Evolutionary conservation across 139 green algal genomes (phyloP), one percentile per base, ranked within the genome.

Genomic region (Coelastrella sp.): DNA sequence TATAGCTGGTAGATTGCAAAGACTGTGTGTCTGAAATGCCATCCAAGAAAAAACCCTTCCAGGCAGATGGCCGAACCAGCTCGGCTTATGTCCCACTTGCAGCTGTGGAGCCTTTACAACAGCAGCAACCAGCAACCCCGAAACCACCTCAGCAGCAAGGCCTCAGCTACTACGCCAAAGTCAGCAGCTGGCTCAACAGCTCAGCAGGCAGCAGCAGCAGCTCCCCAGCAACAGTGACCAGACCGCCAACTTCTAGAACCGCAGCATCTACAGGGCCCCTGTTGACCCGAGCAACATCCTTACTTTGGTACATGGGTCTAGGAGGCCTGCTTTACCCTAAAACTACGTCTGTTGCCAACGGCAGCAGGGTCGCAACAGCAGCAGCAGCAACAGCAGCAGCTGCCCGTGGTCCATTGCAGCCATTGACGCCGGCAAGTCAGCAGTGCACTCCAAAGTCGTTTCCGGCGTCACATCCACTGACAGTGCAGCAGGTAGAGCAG

Each of bases 151-250:
- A 87, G 82, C 61, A 78, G 82, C 82, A 87, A 22, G 59, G 59
- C n/a, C 20, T 12, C 20, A 74, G 59, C 81, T 78, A 15, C 68
- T 88, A 88, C 49, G 61, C 65, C 66, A 88, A 88, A 14, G 84
- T 88, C 9, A 57, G 20, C 35, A 66, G 65, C 17, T 88, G 84
- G 84, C 84, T 88, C 19, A 88, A 88, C 84, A 88, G 84, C 49
- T 72, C 68, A 20, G 12, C 68, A 20, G 12, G 49, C 68, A 81
- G 49, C 84, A 88, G 66, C 68, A 81, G 84, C 35, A 35, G 6
- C 8, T 14, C n/a, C 7, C 65, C 22, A 19, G 60, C 61, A 78
- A 59, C 82, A 27, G 27, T 59, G n/a, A 75, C 27, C 24, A 75
- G 60, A 19, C 15, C 68, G 7, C 68, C 68, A 4, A 24, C 7